Percentiles rank a stretch among this genome's conserved stretches.
Conservation (phyloP, 2,329 filamentous ascomycete genomes). For the Beauveria sp. region DNA sequence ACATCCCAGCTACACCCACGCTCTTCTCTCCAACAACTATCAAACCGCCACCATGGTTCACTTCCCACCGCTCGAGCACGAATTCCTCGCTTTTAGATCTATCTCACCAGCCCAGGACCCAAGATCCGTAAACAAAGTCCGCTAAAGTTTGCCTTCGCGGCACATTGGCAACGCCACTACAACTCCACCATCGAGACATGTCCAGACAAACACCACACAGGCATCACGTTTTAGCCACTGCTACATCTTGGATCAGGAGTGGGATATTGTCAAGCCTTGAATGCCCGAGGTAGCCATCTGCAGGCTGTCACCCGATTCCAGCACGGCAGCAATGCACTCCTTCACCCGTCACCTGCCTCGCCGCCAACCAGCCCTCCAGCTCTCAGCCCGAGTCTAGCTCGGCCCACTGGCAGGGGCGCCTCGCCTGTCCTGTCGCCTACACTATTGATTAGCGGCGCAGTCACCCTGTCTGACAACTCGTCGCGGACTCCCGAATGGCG, state of each 20-base stretch:
- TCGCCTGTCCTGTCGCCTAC: slow-evolving; percentile 1
- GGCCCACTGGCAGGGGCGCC: slow-evolving; percentile 6
- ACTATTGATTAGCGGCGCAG: slow-evolving; percentile 7
- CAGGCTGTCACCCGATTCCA: slow-evolving; percentile 2
- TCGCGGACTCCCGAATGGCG: slow-evolving; percentile 1
- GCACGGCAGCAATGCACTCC: not conserved
- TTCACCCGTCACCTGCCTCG: not conserved
- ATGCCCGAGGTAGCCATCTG: not conserved
- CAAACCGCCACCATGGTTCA: not conserved
- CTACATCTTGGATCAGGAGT: not conserved
- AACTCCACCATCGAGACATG: slow-evolving; percentile 10
- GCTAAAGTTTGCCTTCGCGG: slow-evolving; percentile 4
- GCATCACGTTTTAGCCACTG: slow-evolving; percentile 5
- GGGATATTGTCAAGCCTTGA: not conserved
- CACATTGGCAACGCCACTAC: slow-evolving; percentile 1
- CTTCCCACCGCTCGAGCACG: not conserved
- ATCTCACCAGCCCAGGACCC: too few relatives aligned
- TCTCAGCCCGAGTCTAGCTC: slow-evolving; percentile 7
- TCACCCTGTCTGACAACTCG: not conserved
- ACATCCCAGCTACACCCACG: not conserved
- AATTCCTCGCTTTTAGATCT: not conserved
- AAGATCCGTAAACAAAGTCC: not conserved
- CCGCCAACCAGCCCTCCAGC: slow-evolving; percentile 6
- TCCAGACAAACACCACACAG: slow-evolving; percentile 5
- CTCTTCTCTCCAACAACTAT: not conserved